These are phyloP conservation scores for Botrytis hyacinthi DNA, from an alignment of 2,329 filamentous ascomycete genomes.

Conservation along the genomic window DNA sequence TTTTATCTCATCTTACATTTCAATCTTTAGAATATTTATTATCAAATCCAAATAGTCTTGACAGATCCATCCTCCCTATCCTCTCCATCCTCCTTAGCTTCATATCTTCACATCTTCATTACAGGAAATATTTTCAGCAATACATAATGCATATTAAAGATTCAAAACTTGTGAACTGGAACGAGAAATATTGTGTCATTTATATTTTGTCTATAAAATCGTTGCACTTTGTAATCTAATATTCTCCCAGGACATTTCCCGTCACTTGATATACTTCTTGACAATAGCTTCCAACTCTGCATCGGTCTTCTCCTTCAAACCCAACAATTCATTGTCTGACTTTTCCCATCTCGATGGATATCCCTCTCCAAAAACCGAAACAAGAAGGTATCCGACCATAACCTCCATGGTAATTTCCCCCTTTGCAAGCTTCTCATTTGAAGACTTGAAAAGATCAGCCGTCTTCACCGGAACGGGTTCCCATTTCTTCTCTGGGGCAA, in stretches of 20 bases:
- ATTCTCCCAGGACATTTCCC: background rate
- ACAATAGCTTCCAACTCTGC: constrained; percentile 42
- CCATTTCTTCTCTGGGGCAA: constrained; percentile 37
- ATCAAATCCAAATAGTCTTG: too few species aligned
- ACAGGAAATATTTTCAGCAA: too few species aligned
- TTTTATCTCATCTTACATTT: background rate
- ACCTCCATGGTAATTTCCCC: constrained; percentile 37
- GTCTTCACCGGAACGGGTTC: constrained; percentile 25
- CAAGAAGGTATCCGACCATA: constrained; percentile 39
- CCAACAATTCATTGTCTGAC: constrained; percentile 45
- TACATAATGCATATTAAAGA: background rate
- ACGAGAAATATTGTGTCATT: background rate
- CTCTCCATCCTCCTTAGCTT: too few species aligned
- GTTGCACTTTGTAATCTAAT: background rate
- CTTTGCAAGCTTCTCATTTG: constrained; percentile 30
- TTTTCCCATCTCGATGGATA: constrained; percentile 41
- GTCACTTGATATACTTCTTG: constrained; percentile 15
- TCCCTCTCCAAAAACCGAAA: constrained; percentile 37
- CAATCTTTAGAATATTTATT: too few species aligned
- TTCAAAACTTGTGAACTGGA: background rate
- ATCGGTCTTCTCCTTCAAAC: constrained; percentile 43
- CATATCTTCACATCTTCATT: too few species aligned
- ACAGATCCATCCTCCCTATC: too few species aligned
- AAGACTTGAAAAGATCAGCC: constrained; percentile 25
- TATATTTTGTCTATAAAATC: background rate